Evolutionary conservation across 2,329 filamentous ascomycete species (phyloP).

Genomic region (Alternaria sp.): DNA sequence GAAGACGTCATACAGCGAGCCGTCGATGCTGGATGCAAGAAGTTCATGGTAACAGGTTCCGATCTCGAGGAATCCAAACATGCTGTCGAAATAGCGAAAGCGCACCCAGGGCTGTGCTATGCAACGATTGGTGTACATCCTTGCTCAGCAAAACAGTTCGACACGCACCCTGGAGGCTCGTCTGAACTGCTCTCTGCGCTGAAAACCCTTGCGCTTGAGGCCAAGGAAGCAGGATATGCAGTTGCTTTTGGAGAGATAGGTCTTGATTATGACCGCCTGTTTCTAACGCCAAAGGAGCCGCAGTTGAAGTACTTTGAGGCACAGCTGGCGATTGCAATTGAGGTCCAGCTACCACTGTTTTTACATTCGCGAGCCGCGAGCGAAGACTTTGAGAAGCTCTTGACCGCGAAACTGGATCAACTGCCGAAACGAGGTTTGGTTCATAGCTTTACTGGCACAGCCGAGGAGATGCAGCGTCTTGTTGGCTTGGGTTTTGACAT

Average conservation of each 20-base stretch:
- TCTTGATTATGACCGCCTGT: slow-evolving; percentile 92
- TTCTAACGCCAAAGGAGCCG: slow-evolving; percentile 78
- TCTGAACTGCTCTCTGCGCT: slow-evolving; percentile 67
- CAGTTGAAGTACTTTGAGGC: slow-evolving; percentile 86
- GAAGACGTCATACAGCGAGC: slow-evolving; percentile 81
- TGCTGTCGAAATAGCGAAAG: slow-evolving; percentile 75
- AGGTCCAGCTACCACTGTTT: slow-evolving; percentile 85
- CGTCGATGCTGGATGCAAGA: slow-evolving; percentile 78
- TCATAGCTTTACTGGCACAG: slow-evolving; percentile 91
- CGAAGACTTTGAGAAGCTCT: slow-evolving; percentile 74
- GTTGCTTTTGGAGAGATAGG: slow-evolving; percentile 93
- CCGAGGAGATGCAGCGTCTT: slow-evolving; percentile 83
- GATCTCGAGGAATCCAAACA: slow-evolving; percentile 80
- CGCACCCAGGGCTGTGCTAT: slow-evolving; percentile 82
- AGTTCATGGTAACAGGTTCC: slow-evolving; percentile 93
- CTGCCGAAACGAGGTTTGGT: slow-evolving; percentile 83
- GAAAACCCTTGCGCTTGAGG: slow-evolving; percentile 68
- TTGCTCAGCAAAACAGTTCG: slow-evolving; percentile 84
- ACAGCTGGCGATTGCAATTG: slow-evolving; percentile 81
- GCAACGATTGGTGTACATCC: slow-evolving; percentile 94
- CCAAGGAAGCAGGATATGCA: slow-evolving; percentile 67
- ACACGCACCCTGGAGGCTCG: slow-evolving; percentile 67
- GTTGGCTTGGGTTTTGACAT: slow-evolving; percentile 85
- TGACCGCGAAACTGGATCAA: slow-evolving; percentile 70
- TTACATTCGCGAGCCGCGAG: slow-evolving; percentile 90